These are phyloP conservation scores for Ganoderma sinense DNA, from an alignment of 1,284 basidiomycete species.

Conservation along the genomic window DNA sequence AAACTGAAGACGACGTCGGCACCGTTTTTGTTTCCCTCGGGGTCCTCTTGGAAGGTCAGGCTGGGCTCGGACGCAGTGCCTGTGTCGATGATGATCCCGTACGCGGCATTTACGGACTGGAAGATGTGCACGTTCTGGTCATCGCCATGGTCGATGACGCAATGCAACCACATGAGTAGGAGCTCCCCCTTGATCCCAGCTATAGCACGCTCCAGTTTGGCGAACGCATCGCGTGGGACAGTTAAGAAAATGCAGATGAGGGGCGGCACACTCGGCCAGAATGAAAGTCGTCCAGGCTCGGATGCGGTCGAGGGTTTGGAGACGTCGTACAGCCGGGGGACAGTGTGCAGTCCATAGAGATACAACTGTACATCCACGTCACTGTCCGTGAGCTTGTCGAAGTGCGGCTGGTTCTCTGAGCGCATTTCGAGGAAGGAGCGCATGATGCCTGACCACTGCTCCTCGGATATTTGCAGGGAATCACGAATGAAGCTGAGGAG, in stretches of 20 bases:
- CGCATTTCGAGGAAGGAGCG: constrained; percentile 37
- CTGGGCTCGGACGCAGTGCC: constrained; percentile 35
- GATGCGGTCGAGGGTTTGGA: background rate
- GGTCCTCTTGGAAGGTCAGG: constrained; percentile 44
- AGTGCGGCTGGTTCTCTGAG: constrained; percentile 36
- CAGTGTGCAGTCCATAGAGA: constrained; percentile 41
- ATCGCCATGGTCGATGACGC: constrained; percentile 35
- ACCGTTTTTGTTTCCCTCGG: constrained; percentile 38
- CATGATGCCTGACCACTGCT: constrained; percentile 41
- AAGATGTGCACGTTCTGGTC: constrained; percentile 39
- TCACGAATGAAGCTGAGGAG: constrained; percentile 48
- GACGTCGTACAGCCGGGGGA: background rate
- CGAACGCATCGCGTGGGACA: constrained; percentile 6
- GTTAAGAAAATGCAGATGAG: constrained; percentile 37
- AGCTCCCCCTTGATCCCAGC: background rate
- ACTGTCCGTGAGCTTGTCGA: constrained; percentile 43
- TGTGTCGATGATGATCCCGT: constrained; percentile 37
- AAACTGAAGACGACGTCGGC: background rate
- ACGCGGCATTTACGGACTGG: constrained; percentile 40
- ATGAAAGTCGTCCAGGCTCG: constrained; percentile 30
- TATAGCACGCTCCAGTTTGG: constrained; percentile 6
- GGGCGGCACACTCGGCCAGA: constrained; percentile 42
- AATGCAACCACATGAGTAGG: constrained; percentile 39
- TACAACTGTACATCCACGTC: constrained; percentile 46
- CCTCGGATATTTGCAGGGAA: constrained; percentile 36